Percentiles rank a stretch among this genome's conserved stretches.
Conservation (phyloP, 2,329 filamentous ascomycete genomes). For the Zopfia rhizophila region DNA sequence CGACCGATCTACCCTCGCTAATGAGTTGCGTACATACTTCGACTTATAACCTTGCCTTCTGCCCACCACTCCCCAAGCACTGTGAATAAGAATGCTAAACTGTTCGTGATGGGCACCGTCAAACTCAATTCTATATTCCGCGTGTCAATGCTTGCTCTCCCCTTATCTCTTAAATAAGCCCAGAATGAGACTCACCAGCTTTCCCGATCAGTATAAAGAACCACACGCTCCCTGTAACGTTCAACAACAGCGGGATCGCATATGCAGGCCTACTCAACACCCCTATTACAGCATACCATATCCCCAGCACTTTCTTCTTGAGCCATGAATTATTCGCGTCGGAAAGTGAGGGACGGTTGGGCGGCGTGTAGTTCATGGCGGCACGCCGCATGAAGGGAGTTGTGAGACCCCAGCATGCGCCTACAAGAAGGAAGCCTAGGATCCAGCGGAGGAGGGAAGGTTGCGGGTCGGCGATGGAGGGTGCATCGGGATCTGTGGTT, state of each 20-base stretch:
- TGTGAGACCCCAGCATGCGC: constrained; percentile 91
- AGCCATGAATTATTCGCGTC: constrained; percentile 65
- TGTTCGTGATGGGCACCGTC: constrained; percentile 95
- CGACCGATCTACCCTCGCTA: neutral
- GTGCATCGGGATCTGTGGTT: constrained; percentile 43
- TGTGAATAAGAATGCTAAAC: constrained; percentile 93
- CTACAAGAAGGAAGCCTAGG: constrained; percentile 88
- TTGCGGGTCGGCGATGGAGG: constrained; percentile 33
- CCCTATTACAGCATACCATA: constrained; percentile 80
- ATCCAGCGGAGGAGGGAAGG: constrained; percentile 79
- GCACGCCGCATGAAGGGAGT: constrained; percentile 89
- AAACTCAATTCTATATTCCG: constrained; percentile 78
- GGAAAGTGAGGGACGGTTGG: constrained; percentile 42
- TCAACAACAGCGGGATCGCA: constrained; percentile 83
- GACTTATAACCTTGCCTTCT: constrained; percentile 87
- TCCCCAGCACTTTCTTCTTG: constrained; percentile 69
- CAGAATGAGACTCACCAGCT: constrained; percentile 72
- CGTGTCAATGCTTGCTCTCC: constrained; percentile 17
- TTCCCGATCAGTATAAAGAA: constrained; percentile 95
- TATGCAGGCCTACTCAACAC: constrained; percentile 84
- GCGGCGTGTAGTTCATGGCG: constrained; percentile 76
- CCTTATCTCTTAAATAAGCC: neutral
- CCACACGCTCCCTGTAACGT: constrained; percentile 94
- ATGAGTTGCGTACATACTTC: constrained; percentile 65
- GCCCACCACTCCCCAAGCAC: constrained; percentile 96